Evolutionary conservation across 345 rosid genomes (phyloP).

Genomic region (Gossypium australe): DNA sequence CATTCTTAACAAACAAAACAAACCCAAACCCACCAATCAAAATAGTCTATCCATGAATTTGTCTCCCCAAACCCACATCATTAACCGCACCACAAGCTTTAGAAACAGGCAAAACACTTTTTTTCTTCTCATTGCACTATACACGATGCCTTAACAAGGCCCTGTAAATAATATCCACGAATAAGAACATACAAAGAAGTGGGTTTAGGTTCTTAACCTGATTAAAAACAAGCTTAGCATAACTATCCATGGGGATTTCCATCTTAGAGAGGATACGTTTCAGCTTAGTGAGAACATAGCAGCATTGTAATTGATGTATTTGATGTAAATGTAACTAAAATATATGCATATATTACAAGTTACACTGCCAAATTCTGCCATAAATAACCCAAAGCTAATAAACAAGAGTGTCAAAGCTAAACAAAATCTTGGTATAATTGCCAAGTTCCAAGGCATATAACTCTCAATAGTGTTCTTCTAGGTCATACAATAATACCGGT

Average conservation of each 20-base stretch:
- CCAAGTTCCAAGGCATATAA: neutral
- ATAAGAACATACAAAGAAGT: conserved; percentile 66
- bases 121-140: conserved; percentile 44
- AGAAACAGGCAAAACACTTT: conserved; percentile 42
- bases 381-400: conserved; percentile 11
- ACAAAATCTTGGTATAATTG: conserved; percentile 17
- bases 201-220: conserved; percentile 53
- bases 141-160: conserved; percentile 38
- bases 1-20: conserved; percentile 60
- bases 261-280: conserved; percentile 52
- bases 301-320: conserved; percentile 22
- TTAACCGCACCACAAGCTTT: conserved; percentile 42
- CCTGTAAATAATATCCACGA: conserved; percentile 50
- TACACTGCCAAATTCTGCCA: conserved; percentile 2
- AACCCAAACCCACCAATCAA: conserved; percentile 53
- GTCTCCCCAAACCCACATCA: conserved; percentile 50
- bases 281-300: conserved; percentile 61
- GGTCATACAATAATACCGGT: conserved; percentile 1
- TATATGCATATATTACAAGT: neutral
- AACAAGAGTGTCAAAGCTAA: conserved; percentile 6
- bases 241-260: conserved; percentile 43
- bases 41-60: conserved; percentile 70
- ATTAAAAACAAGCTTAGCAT: conserved; percentile 48
- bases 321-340: too few relatives aligned
- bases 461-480: conserved; percentile 3